These are phyloP conservation scores for Stagonosporopsis cucurbitacearum DNA, from an alignment of 2,329 filamentous ascomycete species.

Conservation along the genomic window DNA sequence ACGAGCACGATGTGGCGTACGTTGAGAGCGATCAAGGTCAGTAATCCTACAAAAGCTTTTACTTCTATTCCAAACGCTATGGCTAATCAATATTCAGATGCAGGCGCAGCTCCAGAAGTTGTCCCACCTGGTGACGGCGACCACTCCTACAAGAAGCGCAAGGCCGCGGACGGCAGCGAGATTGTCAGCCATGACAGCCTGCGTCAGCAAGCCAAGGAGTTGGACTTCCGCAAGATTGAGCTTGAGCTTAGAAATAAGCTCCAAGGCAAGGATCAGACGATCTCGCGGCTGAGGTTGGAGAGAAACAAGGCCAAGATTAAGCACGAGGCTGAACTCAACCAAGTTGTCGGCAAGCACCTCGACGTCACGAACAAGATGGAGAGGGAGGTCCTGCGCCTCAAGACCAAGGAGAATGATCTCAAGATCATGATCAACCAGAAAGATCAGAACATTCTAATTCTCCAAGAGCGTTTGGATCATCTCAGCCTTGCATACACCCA, in stretches of 20 bases:
- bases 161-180: not conserved
- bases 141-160: not conserved
- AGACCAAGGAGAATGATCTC: not conserved
- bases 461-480: not conserved
- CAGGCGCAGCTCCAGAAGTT: not conserved
- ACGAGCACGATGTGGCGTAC: not conserved
- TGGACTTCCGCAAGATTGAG: not conserved
- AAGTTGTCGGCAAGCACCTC: not conserved
- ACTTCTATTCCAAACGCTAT: not conserved
- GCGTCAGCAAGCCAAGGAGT: not conserved
- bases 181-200: not conserved
- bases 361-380: not conserved
- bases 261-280: not conserved
- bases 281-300: not conserved
- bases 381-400: not conserved
- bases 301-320: not conserved
- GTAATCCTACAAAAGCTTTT: not conserved
- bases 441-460: not conserved
- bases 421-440: not conserved
- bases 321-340: not conserved
- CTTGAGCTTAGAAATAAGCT: not conserved
- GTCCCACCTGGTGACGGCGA: not conserved
- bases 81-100: not conserved
- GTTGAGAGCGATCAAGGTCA: not conserved
- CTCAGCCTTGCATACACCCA: not conserved